A percentile compares a stretch with the other conserved stretches of the same genome.
These are phyloP conservation scores for Boeremia exigua DNA, from an alignment of 2,329 filamentous ascomycete species.

Conservation along the genomic window DNA sequence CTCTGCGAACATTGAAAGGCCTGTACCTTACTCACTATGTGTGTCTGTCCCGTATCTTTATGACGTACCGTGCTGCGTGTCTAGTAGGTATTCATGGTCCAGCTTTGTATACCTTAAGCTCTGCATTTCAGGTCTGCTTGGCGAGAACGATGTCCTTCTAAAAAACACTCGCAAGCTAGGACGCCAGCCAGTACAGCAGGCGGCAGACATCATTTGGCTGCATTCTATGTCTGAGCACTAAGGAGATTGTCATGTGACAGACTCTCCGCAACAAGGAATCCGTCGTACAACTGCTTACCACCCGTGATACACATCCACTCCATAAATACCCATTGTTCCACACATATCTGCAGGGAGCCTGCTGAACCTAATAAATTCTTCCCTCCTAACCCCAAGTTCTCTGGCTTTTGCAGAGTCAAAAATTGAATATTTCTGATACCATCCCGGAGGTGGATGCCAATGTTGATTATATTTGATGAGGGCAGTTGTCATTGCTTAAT, in stretches of 20 bases:
- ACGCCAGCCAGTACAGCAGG: not conserved
- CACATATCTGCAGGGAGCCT: too few relatives aligned
- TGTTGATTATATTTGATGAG: too few relatives aligned
- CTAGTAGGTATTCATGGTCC: not conserved
- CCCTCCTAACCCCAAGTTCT: too few relatives aligned
- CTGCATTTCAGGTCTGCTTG: not conserved
- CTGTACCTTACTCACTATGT: too few relatives aligned
- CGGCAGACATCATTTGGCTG: not conserved
- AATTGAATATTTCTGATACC: too few relatives aligned
- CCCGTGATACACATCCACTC: not conserved
- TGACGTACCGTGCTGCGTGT: too few relatives aligned
- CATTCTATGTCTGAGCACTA: not conserved
- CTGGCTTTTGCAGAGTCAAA: too few relatives aligned
- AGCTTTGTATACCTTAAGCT: not conserved
- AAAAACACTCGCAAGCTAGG: not conserved
- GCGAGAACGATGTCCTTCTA: not conserved
- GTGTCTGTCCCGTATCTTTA: too few relatives aligned
- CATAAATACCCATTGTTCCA: not conserved
- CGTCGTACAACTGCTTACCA: not conserved
- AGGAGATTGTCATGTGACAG: not conserved
- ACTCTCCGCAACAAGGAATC: not conserved
- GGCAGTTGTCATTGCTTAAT: too few relatives aligned
- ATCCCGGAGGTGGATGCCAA: too few relatives aligned
- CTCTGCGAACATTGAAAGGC: too few relatives aligned
- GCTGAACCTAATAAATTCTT: not conserved